These are phyloP conservation scores for Amaranthus palmeri DNA, from an alignment of 148 eudicot genomes.

Conservation along the genomic window DNA sequence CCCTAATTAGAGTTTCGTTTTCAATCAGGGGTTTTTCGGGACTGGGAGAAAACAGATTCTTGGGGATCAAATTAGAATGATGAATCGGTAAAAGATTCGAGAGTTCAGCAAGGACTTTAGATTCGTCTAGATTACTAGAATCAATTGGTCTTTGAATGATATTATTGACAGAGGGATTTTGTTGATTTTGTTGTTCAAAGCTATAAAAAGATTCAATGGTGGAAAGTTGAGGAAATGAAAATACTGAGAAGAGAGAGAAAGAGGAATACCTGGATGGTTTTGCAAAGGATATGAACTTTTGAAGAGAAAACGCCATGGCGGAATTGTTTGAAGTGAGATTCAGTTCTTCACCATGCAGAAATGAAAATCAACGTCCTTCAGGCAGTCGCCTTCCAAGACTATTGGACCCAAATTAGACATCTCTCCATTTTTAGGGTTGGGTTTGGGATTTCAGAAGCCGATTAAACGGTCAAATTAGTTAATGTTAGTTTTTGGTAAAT, in stretches of 20 bases:
- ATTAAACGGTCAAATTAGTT: too few species aligned
- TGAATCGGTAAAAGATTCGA: conserved; percentile 51
- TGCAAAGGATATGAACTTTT: neutral
- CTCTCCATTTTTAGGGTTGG: too few species aligned
- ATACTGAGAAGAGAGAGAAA: conserved; percentile 14
- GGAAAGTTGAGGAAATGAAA: conserved; percentile 16
- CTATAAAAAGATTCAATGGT: conserved; percentile 7
- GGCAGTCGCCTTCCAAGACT: too few species aligned
- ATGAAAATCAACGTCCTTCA: neutral
- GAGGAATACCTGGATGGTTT: conserved; percentile 14
- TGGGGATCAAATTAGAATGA: conserved; percentile 10
- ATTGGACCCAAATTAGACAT: too few species aligned
- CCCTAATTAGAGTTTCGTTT: conserved; percentile 17
- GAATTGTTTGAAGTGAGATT: neutral
- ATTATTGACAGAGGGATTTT: neutral
- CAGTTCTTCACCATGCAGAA: neutral
- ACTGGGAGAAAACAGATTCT: conserved; percentile 2
- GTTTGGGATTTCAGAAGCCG: too few species aligned
- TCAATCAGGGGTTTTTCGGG: conserved; percentile 15
- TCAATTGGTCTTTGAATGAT: neutral
- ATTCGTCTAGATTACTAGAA: conserved; percentile 29
- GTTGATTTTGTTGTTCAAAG: neutral
- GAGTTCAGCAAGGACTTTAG: conserved; percentile 44
- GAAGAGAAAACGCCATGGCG: conserved; percentile 23
- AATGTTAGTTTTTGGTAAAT: too few species aligned